phyloP scores from a whole-genome alignment of 1,139 yeast species.

The Geotrichum bryndzae region DNA sequence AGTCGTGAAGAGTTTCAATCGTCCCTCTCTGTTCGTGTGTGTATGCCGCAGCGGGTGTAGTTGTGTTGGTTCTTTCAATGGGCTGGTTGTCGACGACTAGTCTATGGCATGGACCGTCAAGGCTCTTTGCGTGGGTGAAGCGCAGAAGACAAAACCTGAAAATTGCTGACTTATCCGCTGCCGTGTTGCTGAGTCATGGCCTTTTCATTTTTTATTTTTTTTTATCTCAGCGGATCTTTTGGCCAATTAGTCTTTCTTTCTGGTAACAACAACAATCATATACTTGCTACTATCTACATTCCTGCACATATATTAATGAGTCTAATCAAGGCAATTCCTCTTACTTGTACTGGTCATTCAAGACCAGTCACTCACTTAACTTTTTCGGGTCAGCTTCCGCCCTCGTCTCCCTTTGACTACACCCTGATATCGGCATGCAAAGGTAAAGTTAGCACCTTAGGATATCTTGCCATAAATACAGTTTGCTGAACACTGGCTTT shows the following conservation, averaged over 20 bases:
- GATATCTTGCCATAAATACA: background rate
- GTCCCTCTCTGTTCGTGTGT: background rate
- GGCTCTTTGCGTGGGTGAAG: background rate
- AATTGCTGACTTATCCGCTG: background rate
- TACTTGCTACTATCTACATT: background rate
- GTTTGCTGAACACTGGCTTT: background rate
- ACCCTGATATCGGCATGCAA: constrained; percentile 36
- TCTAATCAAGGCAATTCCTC: constrained; percentile 30
- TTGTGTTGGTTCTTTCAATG: too few relatives aligned
- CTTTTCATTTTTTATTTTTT: too few relatives aligned
- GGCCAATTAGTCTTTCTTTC: background rate
- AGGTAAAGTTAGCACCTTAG: constrained; percentile 22
- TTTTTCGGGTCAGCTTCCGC: constrained; percentile 27
- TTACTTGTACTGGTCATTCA: constrained; percentile 39
- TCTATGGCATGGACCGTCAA: background rate
- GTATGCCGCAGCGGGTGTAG: background rate
- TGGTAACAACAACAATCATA: background rate
- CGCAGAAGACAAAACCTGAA: background rate
- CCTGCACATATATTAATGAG: constrained; percentile 4
- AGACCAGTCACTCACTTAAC: constrained; percentile 37
- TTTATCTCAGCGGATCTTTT: background rate
- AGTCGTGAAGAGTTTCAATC: background rate
- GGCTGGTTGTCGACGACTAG: background rate
- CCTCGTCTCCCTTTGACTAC: constrained; percentile 17
- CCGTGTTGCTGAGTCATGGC: background rate